Evolutionary conservation across 2,329 filamentous ascomycete species (phyloP), one percentile per base, ranked within the genome.

Genomic region (Shiraia bambusicola): DNA sequence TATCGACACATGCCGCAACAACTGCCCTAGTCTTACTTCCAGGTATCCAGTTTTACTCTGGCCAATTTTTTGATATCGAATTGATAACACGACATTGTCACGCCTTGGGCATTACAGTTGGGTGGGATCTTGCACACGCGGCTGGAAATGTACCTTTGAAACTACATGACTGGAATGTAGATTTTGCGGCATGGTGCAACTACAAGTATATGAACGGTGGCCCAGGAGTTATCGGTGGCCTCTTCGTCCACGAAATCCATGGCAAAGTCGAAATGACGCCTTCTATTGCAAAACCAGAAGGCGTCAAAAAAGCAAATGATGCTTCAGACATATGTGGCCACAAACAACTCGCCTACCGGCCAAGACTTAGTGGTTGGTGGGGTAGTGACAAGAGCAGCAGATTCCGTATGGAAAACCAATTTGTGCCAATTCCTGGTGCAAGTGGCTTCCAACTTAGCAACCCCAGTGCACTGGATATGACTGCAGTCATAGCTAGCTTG

Each of bases 191-290:
- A 39, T 95, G 90, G 90, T 95, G 90, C 69, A 91, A 85, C 13
- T 95, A 95, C 77, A 95, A 95, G 72, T 95, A 95, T 72, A 79
- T 95, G 65, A 95, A 95, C 63, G 83, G 84, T 17, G 90, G 90
- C 0, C 88, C 90, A 0, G 90, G 90, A 3, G 78, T 83, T 12
- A 94, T 94, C 50, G 88, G 81, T 1, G 89, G 86, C 0, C 74
- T 85, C 1, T 95, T 90, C 53, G 86, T 95, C 7, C 88, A 95
- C 66, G 81, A 88, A 61, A 76, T 73, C 28, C 86, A 94, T 63
- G 82, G 85, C 28, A 66, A 66, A 16, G 82, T 87, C n/a, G 54
- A 61, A 36, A 15, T 46, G 28, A 40, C 38, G 2, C 13, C 48
- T 19, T 12, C n/a, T n/a, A n/a, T 41, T 9, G 24, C 26, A n/a